These are phyloP conservation scores for Collybia mongolica DNA, from an alignment of 768 basidiomycete species.

Conservation along the genomic window DNA sequence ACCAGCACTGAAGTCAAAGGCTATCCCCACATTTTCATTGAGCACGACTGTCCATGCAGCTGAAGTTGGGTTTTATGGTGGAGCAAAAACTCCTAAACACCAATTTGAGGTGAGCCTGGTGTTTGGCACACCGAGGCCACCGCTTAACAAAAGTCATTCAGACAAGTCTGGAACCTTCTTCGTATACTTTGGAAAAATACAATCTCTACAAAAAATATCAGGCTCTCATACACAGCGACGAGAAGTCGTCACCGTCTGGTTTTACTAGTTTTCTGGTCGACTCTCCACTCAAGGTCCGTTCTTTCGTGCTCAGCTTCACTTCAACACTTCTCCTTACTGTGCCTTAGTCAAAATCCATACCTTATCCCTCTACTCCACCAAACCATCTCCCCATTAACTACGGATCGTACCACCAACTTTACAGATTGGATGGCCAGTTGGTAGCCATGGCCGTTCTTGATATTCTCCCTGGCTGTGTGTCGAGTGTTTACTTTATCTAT, in stretches of 20 bases:
- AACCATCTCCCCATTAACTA: conserved; percentile 69
- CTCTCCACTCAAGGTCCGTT: conserved; percentile 67
- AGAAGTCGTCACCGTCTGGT: conserved; percentile 40
- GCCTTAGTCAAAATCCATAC: conserved; percentile 58
- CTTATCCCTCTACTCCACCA: conserved; percentile 49
- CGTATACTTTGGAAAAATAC: conserved; percentile 80
- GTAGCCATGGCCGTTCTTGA: conserved; percentile 89
- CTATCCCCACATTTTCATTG: conserved; percentile 39
- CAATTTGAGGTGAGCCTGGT: conserved; percentile 53
- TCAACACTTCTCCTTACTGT: neutral
- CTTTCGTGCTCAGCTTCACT: neutral
- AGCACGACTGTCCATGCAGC: conserved; percentile 51
- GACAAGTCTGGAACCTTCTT: conserved; percentile 76
- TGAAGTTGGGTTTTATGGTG: conserved; percentile 39
- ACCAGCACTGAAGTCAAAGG: conserved; percentile 12
- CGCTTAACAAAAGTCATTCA: conserved; percentile 25
- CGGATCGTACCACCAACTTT: conserved; percentile 93
- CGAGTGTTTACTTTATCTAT: conserved; percentile 88
- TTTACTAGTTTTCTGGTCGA: conserved; percentile 81
- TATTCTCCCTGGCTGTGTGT: conserved; percentile 84
- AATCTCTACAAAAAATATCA: conserved; percentile 79
- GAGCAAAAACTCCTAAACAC: conserved; percentile 37
- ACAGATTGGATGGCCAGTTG: conserved; percentile 76
- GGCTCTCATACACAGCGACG: conserved; percentile 71
- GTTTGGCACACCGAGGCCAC: neutral